phyloP scores from a whole-genome alignment of 2,329 filamentous ascomycete species.

The Ophiostoma perfectum region DNA sequence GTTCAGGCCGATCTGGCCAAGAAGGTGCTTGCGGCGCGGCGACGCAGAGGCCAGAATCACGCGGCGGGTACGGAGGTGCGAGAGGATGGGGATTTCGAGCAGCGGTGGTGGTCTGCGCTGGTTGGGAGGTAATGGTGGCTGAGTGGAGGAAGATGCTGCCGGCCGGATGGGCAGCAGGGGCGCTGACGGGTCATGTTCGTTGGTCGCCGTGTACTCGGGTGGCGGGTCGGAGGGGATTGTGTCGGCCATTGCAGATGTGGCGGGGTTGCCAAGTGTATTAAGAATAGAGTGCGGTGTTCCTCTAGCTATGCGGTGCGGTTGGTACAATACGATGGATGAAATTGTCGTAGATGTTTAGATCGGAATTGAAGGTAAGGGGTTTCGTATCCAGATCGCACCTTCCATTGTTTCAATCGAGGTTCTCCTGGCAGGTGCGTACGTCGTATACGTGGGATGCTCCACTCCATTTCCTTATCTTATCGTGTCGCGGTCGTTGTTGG shows the following conservation, averaged over 20 bases:
- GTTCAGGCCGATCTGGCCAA: constrained; percentile 70
- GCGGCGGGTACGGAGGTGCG: constrained; percentile 68
- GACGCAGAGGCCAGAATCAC: constrained; percentile 88
- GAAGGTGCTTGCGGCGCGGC: constrained; percentile 74
- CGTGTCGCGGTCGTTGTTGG: neutral
- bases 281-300: too few species aligned
- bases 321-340: neutral
- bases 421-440: neutral
- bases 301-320: too few species aligned
- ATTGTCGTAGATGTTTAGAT: neutral
- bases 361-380: neutral
- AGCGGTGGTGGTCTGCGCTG: constrained; percentile 52
- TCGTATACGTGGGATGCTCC: neutral
- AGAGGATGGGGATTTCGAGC: constrained; percentile 74
- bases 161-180: constrained; percentile 18
- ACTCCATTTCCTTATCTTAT: constrained; percentile 1
- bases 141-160: constrained; percentile 17
- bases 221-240: constrained; percentile 37
- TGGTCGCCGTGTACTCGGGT: constrained; percentile 42
- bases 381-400: neutral
- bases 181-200: constrained; percentile 35
- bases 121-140: constrained; percentile 33
- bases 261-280: too few species aligned
- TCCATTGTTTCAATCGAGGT: neutral
- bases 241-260: neutral